Base-by-base conservation (phyloP, 139 green algal species). In the Chlamydomonas applanata region DNA sequence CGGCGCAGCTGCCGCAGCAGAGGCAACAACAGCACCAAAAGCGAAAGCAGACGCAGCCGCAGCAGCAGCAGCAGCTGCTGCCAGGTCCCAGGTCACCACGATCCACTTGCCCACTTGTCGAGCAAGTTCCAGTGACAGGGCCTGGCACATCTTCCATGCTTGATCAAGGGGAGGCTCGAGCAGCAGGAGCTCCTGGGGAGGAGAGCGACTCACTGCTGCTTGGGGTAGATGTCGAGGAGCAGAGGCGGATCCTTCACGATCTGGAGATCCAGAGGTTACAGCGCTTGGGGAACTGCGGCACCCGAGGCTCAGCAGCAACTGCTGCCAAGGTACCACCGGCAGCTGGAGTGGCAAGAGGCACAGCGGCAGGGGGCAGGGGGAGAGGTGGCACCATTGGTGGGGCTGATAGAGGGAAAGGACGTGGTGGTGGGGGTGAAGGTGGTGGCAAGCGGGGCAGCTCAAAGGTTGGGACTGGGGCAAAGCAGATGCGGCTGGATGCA, bases 191-290 rank as follows among this genome's bases (percentile, higher is more conserved):
- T 30, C 16, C 33, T 30, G 62, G 3, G n/a, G 66, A 72, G n/a
- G 40, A 20, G 66, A n/a, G n/a, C n/a, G n/a, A n/a, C n/a, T 56
- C 25, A 3, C n/a, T 40, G 7, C n/a, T 72, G 25, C 29, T 65
- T 20, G 62, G 59, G 3, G 79, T 80, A 13, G 49, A 77, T 45
- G 22, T 84, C 19, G 35, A 36, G 24, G 79, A 80, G 79, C 79
- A 84, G 69, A 66, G 68, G 16, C 59, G 53, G 2, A 84, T 84
- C 46, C 60, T 84, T 67, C 68, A 70, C 24, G 79, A 34, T 35
- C 25, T 66, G 59, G 59, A 84, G 20, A 77, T 84, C 13, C 49
- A 84, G 68, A 33, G 78, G 72, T 29, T 45, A 4, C 30, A 74
- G 63, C 29, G 74, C 59, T 33, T 70, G 40, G 16, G 44, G 4